Evolutionary conservation across 805 yeast species (phyloP), one percentile per base, ranked within the genome.

Genomic region (Dipodascus albidus): DNA sequence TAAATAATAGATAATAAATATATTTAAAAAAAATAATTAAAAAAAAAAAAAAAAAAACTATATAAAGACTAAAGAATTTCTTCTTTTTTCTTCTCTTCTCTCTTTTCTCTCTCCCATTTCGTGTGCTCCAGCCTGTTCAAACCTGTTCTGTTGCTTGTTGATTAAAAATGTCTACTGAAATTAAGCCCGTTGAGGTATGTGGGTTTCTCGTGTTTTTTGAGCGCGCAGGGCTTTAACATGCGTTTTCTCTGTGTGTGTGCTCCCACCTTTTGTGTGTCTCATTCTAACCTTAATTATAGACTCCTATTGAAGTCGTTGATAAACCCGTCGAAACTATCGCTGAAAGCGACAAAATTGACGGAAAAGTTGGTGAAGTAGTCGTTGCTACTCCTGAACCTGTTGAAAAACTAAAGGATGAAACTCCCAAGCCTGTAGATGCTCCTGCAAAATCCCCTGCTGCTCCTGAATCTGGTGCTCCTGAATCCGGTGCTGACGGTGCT

Each of bases 401-500:
- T 27, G 33, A 27, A 27, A n/a, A n/a, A n/a, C n/a, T n/a, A n/a
- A n/a, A n/a, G n/a, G n/a, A 9, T 15, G 44, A 38, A 11, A 19
- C 44, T 38, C n/a, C 44, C 20, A 38, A 38, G 44, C 20, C 44
- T 15, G 38, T 20, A 9, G 52, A 15, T 23, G 49, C 50, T 44
- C 35, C 49, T n/a, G 54, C 51, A 42, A 54, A 11, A 47, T 57
- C 19, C 53, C 52, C 47, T 35, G 50, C 35, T 23, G 53, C 27
- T 51, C 47, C 23, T 20, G 53, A 33, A 52, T 54, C 44, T 23
- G 50, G 21, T 22, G 58, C 20, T 9, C 49, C 50, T 51, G 60
- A 31, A 27, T 58, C 4, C 50, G 60, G 4, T 47, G 55, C 8
- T 22, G 57, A 19, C 27, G 53, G 19, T 31, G 48, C 50, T 52